phyloP scores from a whole-genome alignment of 1,284 basidiomycete genomes.

The Peniophora sp. region DNA sequence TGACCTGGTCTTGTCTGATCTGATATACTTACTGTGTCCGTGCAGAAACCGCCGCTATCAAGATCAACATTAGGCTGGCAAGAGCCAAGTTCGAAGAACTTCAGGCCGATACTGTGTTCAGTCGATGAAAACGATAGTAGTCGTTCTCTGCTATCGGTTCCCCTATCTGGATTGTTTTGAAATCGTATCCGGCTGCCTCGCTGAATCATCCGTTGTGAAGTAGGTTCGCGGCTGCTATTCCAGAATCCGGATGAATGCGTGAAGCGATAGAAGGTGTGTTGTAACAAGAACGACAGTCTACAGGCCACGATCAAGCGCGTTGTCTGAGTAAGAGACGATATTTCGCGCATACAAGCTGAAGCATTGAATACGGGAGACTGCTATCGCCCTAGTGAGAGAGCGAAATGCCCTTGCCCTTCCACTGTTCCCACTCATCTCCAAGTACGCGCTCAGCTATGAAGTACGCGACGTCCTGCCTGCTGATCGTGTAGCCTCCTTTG shows the following conservation, averaged over 20 bases:
- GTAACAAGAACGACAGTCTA: too few species aligned
- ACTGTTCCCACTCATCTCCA: conserved; percentile 39
- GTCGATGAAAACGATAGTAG: conserved; percentile 6
- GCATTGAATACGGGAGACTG: too few species aligned
- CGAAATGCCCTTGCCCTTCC: conserved; percentile 35
- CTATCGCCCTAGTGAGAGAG: conserved; percentile 22
- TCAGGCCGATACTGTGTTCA: conserved; percentile 53
- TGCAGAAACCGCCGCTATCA: conserved; percentile 76
- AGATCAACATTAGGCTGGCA: conserved; percentile 77
- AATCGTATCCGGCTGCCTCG: too few species aligned
- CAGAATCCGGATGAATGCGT: too few species aligned
- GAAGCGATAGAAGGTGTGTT: too few species aligned
- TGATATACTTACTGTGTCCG: neutral
- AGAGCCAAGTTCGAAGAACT: conserved; percentile 79
- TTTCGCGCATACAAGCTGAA: too few species aligned
- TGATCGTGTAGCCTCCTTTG: conserved; percentile 40
- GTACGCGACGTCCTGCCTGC: conserved; percentile 56
- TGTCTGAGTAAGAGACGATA: too few species aligned
- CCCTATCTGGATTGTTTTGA: too few species aligned
- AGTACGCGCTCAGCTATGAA: conserved; percentile 48
- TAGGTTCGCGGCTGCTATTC: too few species aligned
- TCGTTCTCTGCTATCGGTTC: too few species aligned
- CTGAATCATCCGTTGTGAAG: too few species aligned
- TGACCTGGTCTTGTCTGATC: neutral
- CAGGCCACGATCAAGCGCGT: too few species aligned